These are phyloP conservation scores for Candida dajiaensis DNA, from an alignment of 805 yeast species.

Conservation along the genomic window DNA sequence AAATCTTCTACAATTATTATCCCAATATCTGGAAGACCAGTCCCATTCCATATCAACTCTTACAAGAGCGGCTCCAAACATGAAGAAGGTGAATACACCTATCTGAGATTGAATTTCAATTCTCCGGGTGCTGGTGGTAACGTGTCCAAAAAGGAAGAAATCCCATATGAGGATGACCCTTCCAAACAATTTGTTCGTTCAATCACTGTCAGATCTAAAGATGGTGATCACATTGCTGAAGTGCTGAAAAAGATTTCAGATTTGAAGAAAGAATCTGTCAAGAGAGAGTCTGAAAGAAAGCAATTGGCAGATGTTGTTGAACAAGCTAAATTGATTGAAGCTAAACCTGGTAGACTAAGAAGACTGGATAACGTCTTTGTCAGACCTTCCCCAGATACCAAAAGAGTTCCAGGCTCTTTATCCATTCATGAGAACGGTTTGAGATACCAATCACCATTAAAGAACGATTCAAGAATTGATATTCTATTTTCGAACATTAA, in stretches of 20 bases:
- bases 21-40: conserved; percentile 94
- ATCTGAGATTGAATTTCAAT: conserved; percentile 83
- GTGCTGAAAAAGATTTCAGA: conserved; percentile 87
- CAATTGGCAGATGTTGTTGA: conserved; percentile 91
- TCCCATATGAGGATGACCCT: conserved; percentile 86
- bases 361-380: conserved; percentile 84
- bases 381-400: conserved; percentile 96
- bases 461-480: conserved; percentile 83
- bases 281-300: conserved; percentile 85
- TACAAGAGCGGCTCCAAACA: conserved; percentile 91
- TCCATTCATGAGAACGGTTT: conserved; percentile 95
- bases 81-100: conserved; percentile 94
- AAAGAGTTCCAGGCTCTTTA: conserved; percentile 84
- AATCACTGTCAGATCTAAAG: conserved; percentile 82
- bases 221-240: conserved; percentile 85
- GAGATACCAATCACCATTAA: conserved; percentile 81
- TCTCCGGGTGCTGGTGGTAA: conserved; percentile 86
- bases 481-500: conserved; percentile 85
- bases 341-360: conserved; percentile 76
- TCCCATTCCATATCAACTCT: conserved; percentile 93
- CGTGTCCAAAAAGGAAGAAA: conserved; percentile 62
- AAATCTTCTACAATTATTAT: conserved; percentile 83
- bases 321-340: conserved; percentile 82
- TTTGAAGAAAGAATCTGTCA: conserved; percentile 84
- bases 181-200: conserved; percentile 84